Base-by-base conservation (phyloP, 2,329 filamentous ascomycete genomes). In the Purpureocillium takamizusanense region DNA sequence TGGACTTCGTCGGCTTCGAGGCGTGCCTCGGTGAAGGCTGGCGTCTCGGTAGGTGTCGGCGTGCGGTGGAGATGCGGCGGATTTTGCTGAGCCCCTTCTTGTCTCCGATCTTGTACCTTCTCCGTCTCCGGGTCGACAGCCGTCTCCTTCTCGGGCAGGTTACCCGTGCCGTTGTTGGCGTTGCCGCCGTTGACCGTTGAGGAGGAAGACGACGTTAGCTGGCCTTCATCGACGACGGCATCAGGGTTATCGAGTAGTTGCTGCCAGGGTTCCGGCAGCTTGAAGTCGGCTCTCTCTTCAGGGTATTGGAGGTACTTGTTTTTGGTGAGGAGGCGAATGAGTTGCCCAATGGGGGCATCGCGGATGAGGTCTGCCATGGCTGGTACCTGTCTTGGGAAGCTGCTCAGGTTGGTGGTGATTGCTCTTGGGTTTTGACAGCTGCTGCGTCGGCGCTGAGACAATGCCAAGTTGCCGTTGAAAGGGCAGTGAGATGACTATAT, bases 321-420 rank as follows among this genome's bases (percentile, higher is more conserved):
- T 25, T 57, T 55, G 3, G 75, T 74, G 38, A 69, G 36, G 47
- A 63, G 72, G 47, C 77, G 67, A 46, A 81, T 65, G 35, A 78
- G 46, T 47, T 80, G 75, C 47, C 77, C 77, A 44, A 78, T 48
- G 21, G 76, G 67, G 42, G 76, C 67, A 40, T 80, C 76, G 52
- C 74, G 62, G 40, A 80, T 51, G 16, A 56, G 31, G 37, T 58
- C 58, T 37, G 51, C 50, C 52, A 61, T 51, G 28, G 28, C 28
- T 30, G 11, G 28, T 14, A 13, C 25, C 28, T 30, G 28, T 14
- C 28, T 6, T 7, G 4, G 11, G 28, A 30, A 14, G 28, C 13
- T 7, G 21, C 21, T 25, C 6, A 5, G 6, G 21, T 25, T 25
- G 21, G n/a, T n/a, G n/a, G n/a, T n/a, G n/a, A n/a, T 25, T 25